Conservation (phyloP, 176 grass and related monocot genomes). For the Oryza rufipogon region DNA sequence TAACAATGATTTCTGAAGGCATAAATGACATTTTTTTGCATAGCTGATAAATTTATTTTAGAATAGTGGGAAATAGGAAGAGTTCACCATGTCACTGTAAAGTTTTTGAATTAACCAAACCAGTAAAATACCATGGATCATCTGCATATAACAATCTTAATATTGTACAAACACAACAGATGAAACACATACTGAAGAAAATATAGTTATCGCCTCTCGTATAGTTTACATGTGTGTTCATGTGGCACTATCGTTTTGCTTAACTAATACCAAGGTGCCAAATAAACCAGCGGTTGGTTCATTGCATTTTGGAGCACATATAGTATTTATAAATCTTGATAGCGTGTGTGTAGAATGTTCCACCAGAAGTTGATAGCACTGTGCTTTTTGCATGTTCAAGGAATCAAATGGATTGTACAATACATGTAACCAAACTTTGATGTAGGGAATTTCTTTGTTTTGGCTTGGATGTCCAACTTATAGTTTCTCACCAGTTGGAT, state of each 20-base stretch:
- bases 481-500: not conserved
- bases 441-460: not conserved
- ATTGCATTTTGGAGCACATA: too few species aligned
- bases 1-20: not conserved
- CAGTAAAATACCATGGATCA: not conserved
- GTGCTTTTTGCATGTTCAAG: not conserved
- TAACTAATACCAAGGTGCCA: not conserved
- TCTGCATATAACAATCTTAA: not conserved
- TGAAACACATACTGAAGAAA: not conserved
- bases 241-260: not conserved
- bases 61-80: not conserved
- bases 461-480: not conserved
- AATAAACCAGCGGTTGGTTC: not conserved
- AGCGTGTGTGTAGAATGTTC: not conserved
- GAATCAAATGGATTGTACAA: not conserved
- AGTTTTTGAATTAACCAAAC: not conserved
- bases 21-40: not conserved
- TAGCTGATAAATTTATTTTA: not conserved
- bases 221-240: slow-evolving; percentile 9
- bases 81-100: not conserved
- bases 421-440: not conserved
- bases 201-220: not conserved
- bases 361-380: not conserved
- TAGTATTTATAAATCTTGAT: not conserved
- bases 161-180: not conserved